Evolutionary conservation across 345 rosid species (phyloP).

Genomic region (Pseudoturritis turrita): DNA sequence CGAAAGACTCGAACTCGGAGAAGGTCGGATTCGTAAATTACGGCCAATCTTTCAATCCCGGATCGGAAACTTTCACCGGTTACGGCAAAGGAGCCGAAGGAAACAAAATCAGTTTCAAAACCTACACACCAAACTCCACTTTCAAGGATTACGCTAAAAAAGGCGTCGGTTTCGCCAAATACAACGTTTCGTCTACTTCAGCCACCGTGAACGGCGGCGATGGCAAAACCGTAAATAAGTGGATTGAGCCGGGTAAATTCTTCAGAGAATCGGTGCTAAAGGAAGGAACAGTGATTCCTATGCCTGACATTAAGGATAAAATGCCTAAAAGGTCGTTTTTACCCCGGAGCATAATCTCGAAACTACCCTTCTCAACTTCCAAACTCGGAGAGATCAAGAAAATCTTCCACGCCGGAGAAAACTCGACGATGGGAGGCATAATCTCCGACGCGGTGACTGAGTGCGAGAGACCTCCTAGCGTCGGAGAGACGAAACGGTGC

Average conservation of each 20-base stretch:
- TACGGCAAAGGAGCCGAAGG: constrained; percentile 47
- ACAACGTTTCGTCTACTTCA: constrained; percentile 25
- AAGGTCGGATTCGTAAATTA: constrained; percentile 47
- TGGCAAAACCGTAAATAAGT: constrained; percentile 50
- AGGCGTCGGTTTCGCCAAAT: constrained; percentile 40
- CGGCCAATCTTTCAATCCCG: constrained; percentile 53
- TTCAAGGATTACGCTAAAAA: constrained; percentile 52
- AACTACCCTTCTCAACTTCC: constrained; percentile 54
- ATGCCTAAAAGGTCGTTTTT: constrained; percentile 87
- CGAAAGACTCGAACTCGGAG: constrained; percentile 42
- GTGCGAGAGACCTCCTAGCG: constrained; percentile 65
- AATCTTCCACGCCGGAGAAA: constrained; percentile 54
- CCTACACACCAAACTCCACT: constrained; percentile 45
- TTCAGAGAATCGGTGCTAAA: constrained; percentile 56
- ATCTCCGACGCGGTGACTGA: constrained; percentile 48
- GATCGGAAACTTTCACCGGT: constrained; percentile 51
- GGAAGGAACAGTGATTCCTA: constrained; percentile 57
- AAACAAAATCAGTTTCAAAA: constrained; percentile 40
- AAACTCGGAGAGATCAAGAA: constrained; percentile 41
- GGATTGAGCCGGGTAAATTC: constrained; percentile 92
- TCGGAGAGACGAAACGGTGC: constrained; percentile 75
- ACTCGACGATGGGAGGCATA: constrained; percentile 55
- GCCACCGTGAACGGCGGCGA: background rate
- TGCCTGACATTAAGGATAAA: constrained; percentile 83
- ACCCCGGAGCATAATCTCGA: constrained; percentile 55